phyloP scores from a whole-genome alignment of 176 grass and related monocot species.

The Rhipidocladum racemiflorum region DNA sequence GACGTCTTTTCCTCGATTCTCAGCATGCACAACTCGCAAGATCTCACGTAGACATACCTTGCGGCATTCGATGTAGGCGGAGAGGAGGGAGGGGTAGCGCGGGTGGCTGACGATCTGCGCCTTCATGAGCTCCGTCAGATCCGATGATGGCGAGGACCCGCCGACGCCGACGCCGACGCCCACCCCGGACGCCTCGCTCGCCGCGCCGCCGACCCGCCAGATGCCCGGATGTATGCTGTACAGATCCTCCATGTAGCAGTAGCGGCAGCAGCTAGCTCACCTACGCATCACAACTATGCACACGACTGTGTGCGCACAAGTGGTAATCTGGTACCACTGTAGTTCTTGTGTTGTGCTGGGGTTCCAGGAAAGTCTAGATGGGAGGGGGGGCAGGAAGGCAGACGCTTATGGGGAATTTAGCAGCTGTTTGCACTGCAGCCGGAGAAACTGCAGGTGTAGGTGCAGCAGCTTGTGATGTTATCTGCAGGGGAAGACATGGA shows the following conservation, averaged over 20 bases:
- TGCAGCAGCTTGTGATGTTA: constrained; percentile 4
- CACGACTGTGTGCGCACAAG: constrained; percentile 11
- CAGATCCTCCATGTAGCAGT: constrained; percentile 76
- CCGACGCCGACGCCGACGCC: not conserved
- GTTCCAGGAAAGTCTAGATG: constrained; percentile 23
- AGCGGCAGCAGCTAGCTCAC: not conserved
- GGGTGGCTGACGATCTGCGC: constrained; percentile 82
- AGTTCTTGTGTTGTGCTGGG: constrained; percentile 19
- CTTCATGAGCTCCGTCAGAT: constrained; percentile 79
- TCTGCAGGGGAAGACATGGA: constrained; percentile 32
- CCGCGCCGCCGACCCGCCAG: constrained; percentile 35
- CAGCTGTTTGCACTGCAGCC: constrained; percentile 52
- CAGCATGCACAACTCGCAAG: not conserved
- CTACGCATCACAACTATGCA: constrained; percentile 19
- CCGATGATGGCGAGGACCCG: constrained; percentile 29
- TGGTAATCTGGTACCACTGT: constrained; percentile 33
- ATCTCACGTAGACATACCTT: constrained; percentile 45
- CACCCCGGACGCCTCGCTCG: constrained; percentile 20
- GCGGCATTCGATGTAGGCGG: constrained; percentile 86
- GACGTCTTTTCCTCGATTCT: not conserved
- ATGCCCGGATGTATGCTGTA: constrained; percentile 91
- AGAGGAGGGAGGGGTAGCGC: constrained; percentile 66
- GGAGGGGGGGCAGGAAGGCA: constrained; percentile 14
- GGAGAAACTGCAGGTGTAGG: not conserved
- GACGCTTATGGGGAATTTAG: constrained; percentile 40